Base-by-base conservation (phyloP, 768 basidiomycete genomes). In the Panaeolus cyanescens region DNA sequence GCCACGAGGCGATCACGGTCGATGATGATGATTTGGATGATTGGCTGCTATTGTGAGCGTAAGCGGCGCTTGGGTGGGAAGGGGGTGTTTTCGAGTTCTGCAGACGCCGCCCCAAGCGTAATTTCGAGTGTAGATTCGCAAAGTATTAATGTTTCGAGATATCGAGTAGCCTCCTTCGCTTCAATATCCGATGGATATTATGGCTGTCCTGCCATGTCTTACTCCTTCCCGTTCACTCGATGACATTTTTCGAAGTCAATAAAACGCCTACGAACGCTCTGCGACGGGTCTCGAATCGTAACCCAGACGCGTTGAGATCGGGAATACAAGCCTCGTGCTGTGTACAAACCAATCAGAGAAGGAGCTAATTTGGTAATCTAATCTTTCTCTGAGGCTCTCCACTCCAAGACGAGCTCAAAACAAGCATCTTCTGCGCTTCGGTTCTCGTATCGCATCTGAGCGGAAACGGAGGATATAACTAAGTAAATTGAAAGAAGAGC, bases 391-490 rank as follows among this genome's bases (percentile, higher is more conserved):
- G 19, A 10, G 3, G 12, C 22, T 42, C n/a, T 28, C 30, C 22
- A 30, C 25, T 28, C n/a, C n/a, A 28, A 28, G 25, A 25, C 22
- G 25, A 50, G 25, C 22, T 42, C 19, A 42, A 42, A 42, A 25
- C 22, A 13, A 9, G 45, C 45, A n/a, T n/a, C n/a, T 50, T 50
- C 45, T 50, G 25, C 45, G 5, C 22, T 50, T 50, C 45, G 25
- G 22, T 50, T 50, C 45, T 28, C 25, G 45, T 50, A 50, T 50
- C 45, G 45, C 45, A 50, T 28, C 45, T 50, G 45, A 50, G 45
- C 45, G 45, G 45, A 6, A 50, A 50, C 45, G 45, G 25, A 20
- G 45, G 15, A 50, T n/a, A 50, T 30, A 28, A 30, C 4, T 50
- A 28, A 15, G 13, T 28, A 28, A 50, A 50, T 50, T 28, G 39